These are phyloP conservation scores for Hippophae gyantsensis DNA, from an alignment of 306 rosid species.

Conservation along the genomic window DNA sequence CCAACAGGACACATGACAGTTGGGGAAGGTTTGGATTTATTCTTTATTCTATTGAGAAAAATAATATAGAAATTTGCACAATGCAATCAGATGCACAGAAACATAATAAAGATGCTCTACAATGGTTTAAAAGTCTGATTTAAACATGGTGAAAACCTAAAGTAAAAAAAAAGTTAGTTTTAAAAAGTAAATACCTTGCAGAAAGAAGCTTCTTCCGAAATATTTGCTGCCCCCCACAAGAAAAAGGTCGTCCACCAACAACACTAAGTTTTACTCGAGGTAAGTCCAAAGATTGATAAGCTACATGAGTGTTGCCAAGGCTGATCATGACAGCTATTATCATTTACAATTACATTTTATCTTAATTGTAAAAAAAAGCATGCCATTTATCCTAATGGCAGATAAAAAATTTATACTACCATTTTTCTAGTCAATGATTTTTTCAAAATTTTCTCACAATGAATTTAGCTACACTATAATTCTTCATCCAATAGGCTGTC, in stretches of 20 bases:
- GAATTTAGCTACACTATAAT: background rate
- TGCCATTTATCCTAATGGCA: conserved; percentile 6
- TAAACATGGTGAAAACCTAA: background rate
- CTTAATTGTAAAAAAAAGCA: conserved; percentile 7
- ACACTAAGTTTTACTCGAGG: conserved; percentile 61
- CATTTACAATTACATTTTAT: conserved; percentile 17
- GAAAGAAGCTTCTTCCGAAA: conserved; percentile 51
- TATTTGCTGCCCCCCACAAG: conserved; percentile 57
- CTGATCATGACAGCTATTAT: conserved; percentile 37
- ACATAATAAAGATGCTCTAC: background rate
- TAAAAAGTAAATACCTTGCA: conserved; percentile 45
- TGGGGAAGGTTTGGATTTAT: too few species aligned
- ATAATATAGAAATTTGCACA: background rate
- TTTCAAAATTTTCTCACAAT: too few species aligned
- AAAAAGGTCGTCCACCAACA: conserved; percentile 92
- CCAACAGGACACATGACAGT: too few species aligned
- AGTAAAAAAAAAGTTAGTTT: background rate
- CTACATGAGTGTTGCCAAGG: conserved; percentile 78
- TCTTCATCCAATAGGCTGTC: background rate
- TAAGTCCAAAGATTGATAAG: conserved; percentile 58
- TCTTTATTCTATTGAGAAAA: background rate
- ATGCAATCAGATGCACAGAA: background rate
- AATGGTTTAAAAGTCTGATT: too few species aligned
- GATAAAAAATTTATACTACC: background rate
- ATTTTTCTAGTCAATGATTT: background rate